A percentile compares a stretch with the other conserved stretches of the same genome.
Evolutionary conservation across 2,329 filamentous ascomycete genomes (phyloP).

Genomic region (Alternaria sp.): DNA sequence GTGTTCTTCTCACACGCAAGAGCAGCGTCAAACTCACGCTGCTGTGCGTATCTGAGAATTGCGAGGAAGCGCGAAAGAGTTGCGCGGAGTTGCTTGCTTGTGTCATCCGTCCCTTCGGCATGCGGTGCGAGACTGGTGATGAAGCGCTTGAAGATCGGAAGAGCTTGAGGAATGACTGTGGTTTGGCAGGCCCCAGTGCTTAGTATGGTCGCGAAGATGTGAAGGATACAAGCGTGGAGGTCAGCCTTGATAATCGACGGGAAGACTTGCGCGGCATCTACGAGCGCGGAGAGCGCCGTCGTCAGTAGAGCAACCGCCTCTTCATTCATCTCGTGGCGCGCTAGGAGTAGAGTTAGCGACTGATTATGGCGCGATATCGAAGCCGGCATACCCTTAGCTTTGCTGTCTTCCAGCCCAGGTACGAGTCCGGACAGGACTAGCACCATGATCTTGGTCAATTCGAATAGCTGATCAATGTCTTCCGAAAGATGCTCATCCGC

Average conservation of each 20-base stretch:
- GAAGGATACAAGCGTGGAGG: conserved; percentile 92
- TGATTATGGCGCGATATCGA: neutral
- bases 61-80: conserved; percentile 83
- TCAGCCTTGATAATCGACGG: conserved; percentile 96
- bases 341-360: conserved; percentile 51
- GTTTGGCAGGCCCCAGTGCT: conserved; percentile 87
- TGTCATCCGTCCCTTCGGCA: conserved; percentile 56
- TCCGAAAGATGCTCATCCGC: conserved; percentile 82
- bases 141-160: conserved; percentile 92
- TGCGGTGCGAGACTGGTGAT: conserved; percentile 71
- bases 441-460: conserved; percentile 94
- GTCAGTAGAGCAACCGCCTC: conserved; percentile 83
- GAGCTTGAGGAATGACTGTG: conserved; percentile 83
- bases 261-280: conserved; percentile 94
- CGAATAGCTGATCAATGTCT: conserved; percentile 97
- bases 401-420: conserved; percentile 75
- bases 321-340: conserved; percentile 81
- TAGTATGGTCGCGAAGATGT: conserved; percentile 94
- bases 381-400: conserved; percentile 38
- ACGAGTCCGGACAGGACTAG: conserved; percentile 87
- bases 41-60: conserved; percentile 78
- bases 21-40: conserved; percentile 76
- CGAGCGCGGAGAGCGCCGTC: conserved; percentile 82
- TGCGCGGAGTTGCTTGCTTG: conserved; percentile 75
- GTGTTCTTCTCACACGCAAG: conserved; percentile 92